Evolutionary conservation across 352 stramenopile genomes (phyloP), one percentile per base, ranked within the genome.

Genomic region (Aphanomyces astaci): DNA sequence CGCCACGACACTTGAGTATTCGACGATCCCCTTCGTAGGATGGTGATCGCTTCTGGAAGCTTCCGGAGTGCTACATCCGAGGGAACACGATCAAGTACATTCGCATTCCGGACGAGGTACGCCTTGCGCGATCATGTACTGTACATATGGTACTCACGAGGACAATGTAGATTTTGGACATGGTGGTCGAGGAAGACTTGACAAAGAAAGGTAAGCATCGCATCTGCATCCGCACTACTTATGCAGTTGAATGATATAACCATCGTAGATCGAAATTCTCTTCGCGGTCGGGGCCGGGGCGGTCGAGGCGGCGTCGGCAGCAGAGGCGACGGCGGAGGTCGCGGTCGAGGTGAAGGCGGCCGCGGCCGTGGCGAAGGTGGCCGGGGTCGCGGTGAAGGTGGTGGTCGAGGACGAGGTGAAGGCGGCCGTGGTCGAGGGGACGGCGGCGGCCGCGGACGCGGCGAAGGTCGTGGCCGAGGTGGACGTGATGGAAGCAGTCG

Each of bases 41-140:
- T 66, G 97, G 96, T 40, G 91, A 98, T 70, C 79, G 87, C 53
- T 99, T 99, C 78, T 99, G 94, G 88, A 99, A 99, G 76, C 88
- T 99, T 70, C 86, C 91, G 2, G 95, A 98, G 74, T 98, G 94
- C 73, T 99, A 99, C 79, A 98, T 99, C 60, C 88, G 97, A 64
- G 97, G 97, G 54, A 98, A 94, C 75, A 97, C 87, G 25, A 98
- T 99, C 73, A 99, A 99, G 81, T 99, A 99, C 78, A 90, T 99
- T 49, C 84, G 96, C 55, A 88, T 99, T 17, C 94, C 92, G 17
- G 97, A 98, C 64, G 94, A 99, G 74, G 88, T 98, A 56, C 72
- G 51, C 11, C 2, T 27, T 22, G 19, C 46, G n/a, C n/a, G n/a
- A n/a, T n/a, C n/a, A n/a, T 48, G 10, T 27, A 59, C 24, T n/a